Evolutionary conservation across 1,139 yeast species (phyloP).

Genomic region (Pichia sp.): DNA sequence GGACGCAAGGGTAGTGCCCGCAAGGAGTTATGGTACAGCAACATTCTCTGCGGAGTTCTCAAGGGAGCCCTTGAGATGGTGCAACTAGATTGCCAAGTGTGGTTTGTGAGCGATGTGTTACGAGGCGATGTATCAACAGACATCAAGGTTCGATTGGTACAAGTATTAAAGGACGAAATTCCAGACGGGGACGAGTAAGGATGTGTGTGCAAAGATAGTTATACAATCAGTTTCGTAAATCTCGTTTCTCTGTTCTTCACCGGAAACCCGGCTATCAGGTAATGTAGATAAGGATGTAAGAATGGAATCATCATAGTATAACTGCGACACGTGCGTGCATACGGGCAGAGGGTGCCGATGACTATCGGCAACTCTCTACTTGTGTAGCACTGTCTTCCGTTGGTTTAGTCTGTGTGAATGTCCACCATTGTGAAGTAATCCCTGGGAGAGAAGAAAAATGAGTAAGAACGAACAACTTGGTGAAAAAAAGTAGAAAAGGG

Average conservation of each 20-base stretch:
- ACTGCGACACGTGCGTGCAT: constrained; percentile 11
- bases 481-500: not conserved
- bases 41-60: constrained; percentile 82
- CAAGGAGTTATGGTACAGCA: constrained; percentile 86
- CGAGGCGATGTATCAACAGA: constrained; percentile 86
- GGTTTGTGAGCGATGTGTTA: constrained; percentile 72
- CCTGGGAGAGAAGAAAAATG: not conserved
- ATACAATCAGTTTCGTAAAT: constrained; percentile 9
- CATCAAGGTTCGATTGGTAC: constrained; percentile 64
- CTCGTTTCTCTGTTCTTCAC: constrained; percentile 17
- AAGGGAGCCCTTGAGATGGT: constrained; percentile 95
- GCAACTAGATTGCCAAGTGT: constrained; percentile 83
- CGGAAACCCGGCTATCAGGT: constrained; percentile 27
- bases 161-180: constrained; percentile 82
- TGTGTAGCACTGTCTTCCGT: no score
- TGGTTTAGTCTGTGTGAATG: no score
- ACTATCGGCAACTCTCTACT: constrained; percentile 2
- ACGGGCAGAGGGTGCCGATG: constrained; percentile 1
- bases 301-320: constrained; percentile 23
- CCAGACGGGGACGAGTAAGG: constrained; percentile 93
- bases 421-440: no score
- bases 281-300: constrained; percentile 35
- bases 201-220: not conserved
- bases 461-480: not conserved
- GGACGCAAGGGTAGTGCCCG: constrained; percentile 46